phyloP scores from a whole-genome alignment of 2,329 filamentous ascomycete species.

The Periconia digitata region DNA sequence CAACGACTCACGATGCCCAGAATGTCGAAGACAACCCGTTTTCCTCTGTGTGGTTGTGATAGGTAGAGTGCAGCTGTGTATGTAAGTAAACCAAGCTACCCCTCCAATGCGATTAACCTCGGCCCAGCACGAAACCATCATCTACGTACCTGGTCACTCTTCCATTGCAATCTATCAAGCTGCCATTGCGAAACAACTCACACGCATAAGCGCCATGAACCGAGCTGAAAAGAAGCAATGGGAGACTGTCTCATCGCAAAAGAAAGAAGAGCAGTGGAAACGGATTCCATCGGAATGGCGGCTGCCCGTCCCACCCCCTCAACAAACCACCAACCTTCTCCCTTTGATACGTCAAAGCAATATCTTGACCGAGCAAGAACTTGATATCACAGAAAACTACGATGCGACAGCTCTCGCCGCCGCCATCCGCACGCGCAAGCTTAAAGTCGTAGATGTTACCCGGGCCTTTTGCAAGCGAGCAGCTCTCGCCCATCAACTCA shows the following conservation, averaged over 20 bases:
- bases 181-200: too few relatives aligned
- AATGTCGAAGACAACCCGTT: too few relatives aligned
- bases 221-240: too few relatives aligned
- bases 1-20: too few relatives aligned
- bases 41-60: too few relatives aligned
- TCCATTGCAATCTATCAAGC: too few relatives aligned
- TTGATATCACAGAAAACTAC: conserved; percentile 38
- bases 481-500: conserved; percentile 60
- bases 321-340: conserved; percentile 36
- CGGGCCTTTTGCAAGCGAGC: conserved; percentile 58
- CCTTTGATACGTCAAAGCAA: conserved; percentile 22
- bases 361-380: conserved; percentile 32
- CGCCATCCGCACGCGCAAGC: conserved; percentile 22
- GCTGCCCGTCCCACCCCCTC: conserved; percentile 29
- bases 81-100: too few relatives aligned
- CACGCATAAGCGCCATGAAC: too few relatives aligned
- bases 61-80: too few relatives aligned
- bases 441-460: conserved; percentile 47
- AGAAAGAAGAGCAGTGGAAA: conserved; percentile 45
- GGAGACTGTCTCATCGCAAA: conserved; percentile 45
- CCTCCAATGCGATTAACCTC: too few relatives aligned
- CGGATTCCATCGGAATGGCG: conserved; percentile 50
- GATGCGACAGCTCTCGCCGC: conserved; percentile 36
- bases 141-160: too few relatives aligned
- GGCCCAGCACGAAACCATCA: too few relatives aligned